A percentile compares a stretch with the other conserved stretches of the same genome.
Evolutionary conservation across 352 stramenopile species (phyloP).

Genomic region (Globisporangium mamillatum): DNA sequence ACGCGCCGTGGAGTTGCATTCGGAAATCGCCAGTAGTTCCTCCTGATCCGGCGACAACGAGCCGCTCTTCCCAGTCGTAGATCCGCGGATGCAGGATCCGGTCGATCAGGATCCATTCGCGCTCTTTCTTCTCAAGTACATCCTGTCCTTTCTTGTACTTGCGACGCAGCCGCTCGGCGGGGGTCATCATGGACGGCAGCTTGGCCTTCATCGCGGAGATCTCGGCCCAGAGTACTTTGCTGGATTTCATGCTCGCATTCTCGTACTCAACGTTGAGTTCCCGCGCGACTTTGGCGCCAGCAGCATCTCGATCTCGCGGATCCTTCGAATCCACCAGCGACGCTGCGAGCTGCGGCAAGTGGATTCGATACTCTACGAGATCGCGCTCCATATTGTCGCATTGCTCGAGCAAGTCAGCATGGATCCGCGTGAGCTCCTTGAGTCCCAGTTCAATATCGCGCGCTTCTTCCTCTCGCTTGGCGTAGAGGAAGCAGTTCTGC

Average conservation of each 20-base stretch:
- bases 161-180: constrained; percentile 58
- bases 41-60: constrained; percentile 11
- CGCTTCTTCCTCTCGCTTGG: constrained; percentile 70
- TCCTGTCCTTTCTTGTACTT: constrained; percentile 80
- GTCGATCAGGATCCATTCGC: constrained; percentile 75
- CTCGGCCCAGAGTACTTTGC: constrained; percentile 70
- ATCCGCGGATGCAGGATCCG: constrained; percentile 56
- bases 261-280: constrained; percentile 69
- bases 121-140: constrained; percentile 65
- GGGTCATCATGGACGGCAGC: constrained; percentile 76
- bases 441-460: constrained; percentile 62
- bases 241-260: constrained; percentile 40
- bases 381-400: constrained; percentile 57
- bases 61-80: constrained; percentile 68
- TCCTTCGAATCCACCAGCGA: constrained; percentile 29
- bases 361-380: constrained; percentile 45
- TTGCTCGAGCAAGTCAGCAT: constrained; percentile 59
- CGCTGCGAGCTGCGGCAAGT: constrained; percentile 52
- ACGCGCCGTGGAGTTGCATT: constrained; percentile 44
- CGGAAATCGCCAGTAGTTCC: constrained; percentile 13
- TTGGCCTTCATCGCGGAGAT: constrained; percentile 72
- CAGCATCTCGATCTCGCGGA: constrained; percentile 32
- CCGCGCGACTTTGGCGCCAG: constrained; percentile 44
- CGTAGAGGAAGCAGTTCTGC: constrained; percentile 61
- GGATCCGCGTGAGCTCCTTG: constrained; percentile 62